These are phyloP conservation scores for Penicillium sp. DNA, from an alignment of 2,329 filamentous ascomycete species.

Conservation along the genomic window DNA sequence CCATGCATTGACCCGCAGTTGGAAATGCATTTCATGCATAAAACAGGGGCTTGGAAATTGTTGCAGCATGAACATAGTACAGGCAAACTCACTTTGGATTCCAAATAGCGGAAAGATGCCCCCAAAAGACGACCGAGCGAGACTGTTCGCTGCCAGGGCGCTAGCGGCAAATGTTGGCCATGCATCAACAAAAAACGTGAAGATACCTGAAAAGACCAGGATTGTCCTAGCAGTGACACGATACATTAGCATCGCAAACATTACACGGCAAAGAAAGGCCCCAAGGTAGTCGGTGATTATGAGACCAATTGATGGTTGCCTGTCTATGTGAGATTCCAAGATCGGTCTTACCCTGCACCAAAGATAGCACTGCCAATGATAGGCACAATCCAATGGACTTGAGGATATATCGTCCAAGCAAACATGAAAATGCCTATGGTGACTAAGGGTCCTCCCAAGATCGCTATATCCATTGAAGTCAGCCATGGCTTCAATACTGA, in stretches of 20 bases:
- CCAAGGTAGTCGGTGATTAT: neutral
- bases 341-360: slow-evolving; percentile 61
- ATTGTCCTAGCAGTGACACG: slow-evolving; percentile 57
- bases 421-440: slow-evolving; percentile 85
- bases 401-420: slow-evolving; percentile 74
- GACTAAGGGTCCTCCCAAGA: slow-evolving; percentile 72
- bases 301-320: neutral
- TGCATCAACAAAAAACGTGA: slow-evolving; percentile 77
- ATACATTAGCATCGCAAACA: slow-evolving; percentile 29
- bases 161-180: slow-evolving; percentile 50
- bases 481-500: neutral
- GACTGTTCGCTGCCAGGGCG: slow-evolving; percentile 80
- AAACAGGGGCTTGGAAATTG: slow-evolving; percentile 9
- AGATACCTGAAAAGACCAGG: slow-evolving; percentile 78
- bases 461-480: slow-evolving; percentile 42
- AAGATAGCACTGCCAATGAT: slow-evolving; percentile 72
- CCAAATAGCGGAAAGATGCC: slow-evolving; percentile 76
- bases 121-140: slow-evolving; percentile 74
- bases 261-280: slow-evolving; percentile 18
- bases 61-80: neutral
- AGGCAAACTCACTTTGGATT: slow-evolving; percentile 49
- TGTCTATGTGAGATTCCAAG: slow-evolving; percentile 25
- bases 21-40: slow-evolving; percentile 10
- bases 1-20: slow-evolving; percentile 12
- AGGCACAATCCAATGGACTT: slow-evolving; percentile 72